Percentiles rank a stretch among this genome's conserved stretches.
phyloP scores from a whole-genome alignment of 2,329 filamentous ascomycete species.

The Seiridium cupressi region DNA sequence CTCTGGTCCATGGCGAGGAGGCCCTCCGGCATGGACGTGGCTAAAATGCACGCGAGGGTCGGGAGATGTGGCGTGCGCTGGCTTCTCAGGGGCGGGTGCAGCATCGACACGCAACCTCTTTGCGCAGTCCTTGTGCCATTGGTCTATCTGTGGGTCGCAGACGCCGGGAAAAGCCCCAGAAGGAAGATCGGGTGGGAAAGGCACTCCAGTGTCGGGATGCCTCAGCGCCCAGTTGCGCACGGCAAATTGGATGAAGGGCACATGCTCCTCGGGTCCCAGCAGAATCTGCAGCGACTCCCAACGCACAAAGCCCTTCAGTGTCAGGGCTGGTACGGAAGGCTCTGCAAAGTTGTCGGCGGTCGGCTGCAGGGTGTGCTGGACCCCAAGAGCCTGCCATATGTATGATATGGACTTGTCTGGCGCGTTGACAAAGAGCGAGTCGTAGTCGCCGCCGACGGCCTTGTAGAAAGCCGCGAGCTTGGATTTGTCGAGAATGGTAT shows the following conservation, averaged over 20 bases:
- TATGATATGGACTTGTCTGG: constrained; percentile 76
- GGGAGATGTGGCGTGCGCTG: constrained; percentile 11
- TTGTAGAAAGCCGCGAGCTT: constrained; percentile 79
- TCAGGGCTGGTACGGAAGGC: constrained; percentile 80
- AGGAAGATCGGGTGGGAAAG: constrained; percentile 61
- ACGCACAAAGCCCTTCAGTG: constrained; percentile 79
- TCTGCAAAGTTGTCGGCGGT: constrained; percentile 68
- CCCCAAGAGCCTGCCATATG: constrained; percentile 89
- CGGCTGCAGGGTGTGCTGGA: constrained; percentile 82
- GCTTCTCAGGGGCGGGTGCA: constrained; percentile 33
- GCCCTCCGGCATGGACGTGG: constrained; percentile 23
- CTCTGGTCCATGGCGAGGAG: constrained; percentile 24
- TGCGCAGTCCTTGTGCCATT: constrained; percentile 81
- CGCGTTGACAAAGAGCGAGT: constrained; percentile 75
- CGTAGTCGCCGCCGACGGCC: constrained; percentile 72
- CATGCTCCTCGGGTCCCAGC: constrained; percentile 84
- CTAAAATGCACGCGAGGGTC: constrained; percentile 25
- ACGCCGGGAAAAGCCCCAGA: constrained; percentile 65
- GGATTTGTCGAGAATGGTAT: constrained; percentile 55
- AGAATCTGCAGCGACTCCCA: constrained; percentile 94
- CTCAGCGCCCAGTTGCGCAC: constrained; percentile 74
- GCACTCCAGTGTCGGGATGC: constrained; percentile 70
- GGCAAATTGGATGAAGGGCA: constrained; percentile 77
- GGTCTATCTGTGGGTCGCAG: constrained; percentile 76
- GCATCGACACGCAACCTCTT: constrained; percentile 66